Evolutionary conservation across 2,329 filamentous ascomycete genomes (phyloP).

Genomic region (Elsinoe necatrix): DNA sequence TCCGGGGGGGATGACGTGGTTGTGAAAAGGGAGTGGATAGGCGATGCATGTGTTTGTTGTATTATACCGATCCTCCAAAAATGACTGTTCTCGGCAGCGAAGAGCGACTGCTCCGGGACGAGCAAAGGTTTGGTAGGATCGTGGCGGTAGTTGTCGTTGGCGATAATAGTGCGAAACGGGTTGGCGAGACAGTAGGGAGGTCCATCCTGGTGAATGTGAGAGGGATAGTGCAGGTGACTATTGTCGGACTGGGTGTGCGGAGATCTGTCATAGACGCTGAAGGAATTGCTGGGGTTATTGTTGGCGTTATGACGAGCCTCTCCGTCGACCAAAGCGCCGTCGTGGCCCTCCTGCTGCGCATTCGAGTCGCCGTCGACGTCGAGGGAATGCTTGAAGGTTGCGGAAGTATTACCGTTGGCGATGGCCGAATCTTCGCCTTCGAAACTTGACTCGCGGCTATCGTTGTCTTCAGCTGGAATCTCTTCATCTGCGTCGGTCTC

Average conservation of each 20-base stretch:
- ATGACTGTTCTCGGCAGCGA: neutral
- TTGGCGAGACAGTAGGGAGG: neutral
- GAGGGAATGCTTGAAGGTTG: neutral
- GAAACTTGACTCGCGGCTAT: neutral
- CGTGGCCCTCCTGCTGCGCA: neutral
- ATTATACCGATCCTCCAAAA: neutral
- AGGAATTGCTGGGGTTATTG: neutral
- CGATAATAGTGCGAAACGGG: neutral
- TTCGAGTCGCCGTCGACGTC: neutral
- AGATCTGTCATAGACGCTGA: neutral
- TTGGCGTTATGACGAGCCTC: neutral
- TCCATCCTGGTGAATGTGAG: neutral
- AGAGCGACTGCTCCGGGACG: neutral
- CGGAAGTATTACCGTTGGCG: neutral
- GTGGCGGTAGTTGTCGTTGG: constrained; percentile 1
- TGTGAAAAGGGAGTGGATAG: neutral
- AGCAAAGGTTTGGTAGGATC: neutral
- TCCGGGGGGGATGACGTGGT: neutral
- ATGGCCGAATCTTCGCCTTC: neutral
- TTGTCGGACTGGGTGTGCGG: neutral
- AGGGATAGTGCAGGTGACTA: neutral
- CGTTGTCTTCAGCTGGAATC: neutral
- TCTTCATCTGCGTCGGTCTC: neutral
- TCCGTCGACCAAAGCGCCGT: neutral
- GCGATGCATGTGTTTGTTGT: neutral